Evolutionary conservation across 2,329 filamentous ascomycete species (phyloP).

Genomic region (Monilinia fructicola): DNA sequence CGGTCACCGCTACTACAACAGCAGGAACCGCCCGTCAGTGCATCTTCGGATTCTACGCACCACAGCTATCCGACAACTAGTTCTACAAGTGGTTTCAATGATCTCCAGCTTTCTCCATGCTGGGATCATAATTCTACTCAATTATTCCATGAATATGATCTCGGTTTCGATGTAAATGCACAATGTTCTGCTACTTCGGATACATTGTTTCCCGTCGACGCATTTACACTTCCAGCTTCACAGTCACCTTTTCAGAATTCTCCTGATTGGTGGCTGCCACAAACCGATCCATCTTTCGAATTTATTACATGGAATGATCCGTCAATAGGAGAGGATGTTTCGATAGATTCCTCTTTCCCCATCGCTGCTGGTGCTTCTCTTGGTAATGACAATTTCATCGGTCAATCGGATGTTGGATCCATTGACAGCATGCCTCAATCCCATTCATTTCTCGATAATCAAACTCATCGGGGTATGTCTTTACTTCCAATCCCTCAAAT

Average conservation of each 20-base stretch:
- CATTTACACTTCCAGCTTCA: slow-evolving; percentile 6
- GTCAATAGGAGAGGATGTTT: neutral
- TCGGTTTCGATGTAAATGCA: slow-evolving; percentile 17
- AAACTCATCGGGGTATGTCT: neutral
- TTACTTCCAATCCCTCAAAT: neutral
- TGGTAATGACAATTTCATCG: slow-evolving; percentile 17
- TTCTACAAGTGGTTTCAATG: slow-evolving; percentile 11
- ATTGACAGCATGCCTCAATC: slow-evolving; percentile 14
- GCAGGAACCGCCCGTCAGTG: slow-evolving; percentile 15
- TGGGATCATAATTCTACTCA: slow-evolving; percentile 17
- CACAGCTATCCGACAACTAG: slow-evolving; percentile 19
- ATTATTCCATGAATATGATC: slow-evolving; percentile 17
- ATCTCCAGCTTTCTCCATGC: slow-evolving; percentile 1
- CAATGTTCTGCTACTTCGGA: neutral
- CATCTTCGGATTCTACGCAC: slow-evolving; percentile 24
- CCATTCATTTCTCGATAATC: slow-evolving; percentile 21
- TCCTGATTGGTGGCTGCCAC: slow-evolving; percentile 20
- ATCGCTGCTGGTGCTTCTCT: slow-evolving; percentile 19
- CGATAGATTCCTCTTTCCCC: slow-evolving; percentile 15
- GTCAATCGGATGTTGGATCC: slow-evolving; percentile 21
- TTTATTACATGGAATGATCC: slow-evolving; percentile 14
- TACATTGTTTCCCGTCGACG: slow-evolving; percentile 4
- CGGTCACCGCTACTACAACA: slow-evolving; percentile 23
- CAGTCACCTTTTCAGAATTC: slow-evolving; percentile 10
- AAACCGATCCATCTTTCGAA: slow-evolving; percentile 21